Percentiles rank a stretch among this genome's conserved stretches.
Evolutionary conservation across 306 rosid genomes (phyloP).

Genomic region (Dalbergia oliveri): DNA sequence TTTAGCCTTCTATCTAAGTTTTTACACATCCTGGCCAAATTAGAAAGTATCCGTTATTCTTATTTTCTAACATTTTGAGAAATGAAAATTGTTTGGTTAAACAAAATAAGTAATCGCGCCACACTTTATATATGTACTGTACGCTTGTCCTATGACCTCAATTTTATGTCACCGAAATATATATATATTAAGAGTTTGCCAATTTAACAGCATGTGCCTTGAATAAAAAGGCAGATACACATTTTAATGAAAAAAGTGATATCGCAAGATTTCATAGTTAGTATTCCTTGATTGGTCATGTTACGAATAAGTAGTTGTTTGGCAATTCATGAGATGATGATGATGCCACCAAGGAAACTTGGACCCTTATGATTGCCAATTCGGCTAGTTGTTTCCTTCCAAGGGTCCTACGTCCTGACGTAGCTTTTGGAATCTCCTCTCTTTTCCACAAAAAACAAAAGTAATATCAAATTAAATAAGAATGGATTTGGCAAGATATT

Average conservation of each 20-base stretch:
- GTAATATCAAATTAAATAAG: not conserved
- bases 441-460: not conserved
- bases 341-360: not conserved
- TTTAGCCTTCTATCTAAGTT: not conserved
- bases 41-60: constrained; percentile 21
- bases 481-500: not conserved
- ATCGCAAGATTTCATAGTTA: not conserved
- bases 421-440: constrained; percentile 8
- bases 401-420: not conserved
- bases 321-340: not conserved
- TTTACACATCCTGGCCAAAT: not conserved
- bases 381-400: constrained; percentile 1
- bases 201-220: not conserved
- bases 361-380: not conserved
- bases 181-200: not conserved
- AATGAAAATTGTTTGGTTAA: not conserved
- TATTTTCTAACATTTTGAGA: constrained; percentile 2
- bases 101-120: constrained; percentile 25
- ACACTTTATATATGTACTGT: not conserved
- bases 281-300: not conserved
- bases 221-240: not conserved
- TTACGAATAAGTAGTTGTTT: not conserved
- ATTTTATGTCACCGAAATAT: not conserved
- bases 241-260: constrained; percentile 19
- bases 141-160: not conserved